phyloP scores from a whole-genome alignment of 768 basidiomycete genomes.

The Kwoniella europaea region DNA sequence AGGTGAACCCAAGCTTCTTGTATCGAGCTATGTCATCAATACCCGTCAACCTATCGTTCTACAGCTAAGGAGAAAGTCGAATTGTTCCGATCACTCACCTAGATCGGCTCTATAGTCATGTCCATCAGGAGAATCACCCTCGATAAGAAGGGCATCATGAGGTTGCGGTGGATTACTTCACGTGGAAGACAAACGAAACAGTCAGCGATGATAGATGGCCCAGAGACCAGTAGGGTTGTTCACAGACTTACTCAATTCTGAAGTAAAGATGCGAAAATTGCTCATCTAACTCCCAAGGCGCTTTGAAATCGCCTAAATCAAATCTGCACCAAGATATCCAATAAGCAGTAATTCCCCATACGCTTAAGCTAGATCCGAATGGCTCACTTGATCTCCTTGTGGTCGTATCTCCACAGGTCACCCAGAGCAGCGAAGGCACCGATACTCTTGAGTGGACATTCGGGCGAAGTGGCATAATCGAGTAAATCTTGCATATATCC shows the following conservation, averaged over 20 bases:
- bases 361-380: not conserved
- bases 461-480: constrained; percentile 13
- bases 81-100: constrained; percentile 7
- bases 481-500: constrained; percentile 20
- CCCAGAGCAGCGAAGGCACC: constrained; percentile 21
- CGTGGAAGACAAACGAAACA: not conserved
- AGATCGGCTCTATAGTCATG: constrained; percentile 18
- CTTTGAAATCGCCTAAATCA: constrained; percentile 15
- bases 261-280: constrained; percentile 6
- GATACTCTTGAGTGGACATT: constrained; percentile 18
- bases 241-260: constrained; percentile 5
- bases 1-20: constrained; percentile 16
- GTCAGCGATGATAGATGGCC: not conserved
- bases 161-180: constrained; percentile 4
- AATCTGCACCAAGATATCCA: not conserved
- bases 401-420: constrained; percentile 16
- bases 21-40: not conserved
- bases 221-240: too few species aligned
- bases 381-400: constrained; percentile 13
- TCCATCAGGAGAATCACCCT: constrained; percentile 17
- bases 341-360: not conserved
- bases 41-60: not conserved
- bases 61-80: not conserved
- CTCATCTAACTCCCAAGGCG: constrained; percentile 13
- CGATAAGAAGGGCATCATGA: constrained; percentile 9